Percentiles rank a stretch among this genome's conserved stretches.
phyloP scores from a whole-genome alignment of 2,329 filamentous ascomycete species.

The Dothistroma septosporum region DNA sequence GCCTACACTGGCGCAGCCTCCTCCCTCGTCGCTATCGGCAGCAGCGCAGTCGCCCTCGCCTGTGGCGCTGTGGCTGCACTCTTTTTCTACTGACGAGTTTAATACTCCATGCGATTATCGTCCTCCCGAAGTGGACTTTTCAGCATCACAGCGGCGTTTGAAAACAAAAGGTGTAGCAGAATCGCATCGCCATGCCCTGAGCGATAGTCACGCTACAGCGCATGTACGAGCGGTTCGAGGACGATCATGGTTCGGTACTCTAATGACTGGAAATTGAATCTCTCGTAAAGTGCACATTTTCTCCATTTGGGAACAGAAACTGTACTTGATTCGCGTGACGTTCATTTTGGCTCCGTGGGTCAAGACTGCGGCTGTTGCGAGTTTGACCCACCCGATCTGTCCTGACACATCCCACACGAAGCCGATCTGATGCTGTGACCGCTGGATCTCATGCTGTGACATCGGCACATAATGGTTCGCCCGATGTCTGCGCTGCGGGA shows the following conservation, averaged over 20 bases:
- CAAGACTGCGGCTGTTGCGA: neutral
- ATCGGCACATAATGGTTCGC: neutral
- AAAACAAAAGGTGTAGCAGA: neutral
- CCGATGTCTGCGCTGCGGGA: neutral
- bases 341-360: neutral
- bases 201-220: neutral
- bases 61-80: constrained; percentile 42
- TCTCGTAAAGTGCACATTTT: neutral
- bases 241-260: neutral
- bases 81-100: constrained; percentile 18
- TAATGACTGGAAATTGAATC: neutral
- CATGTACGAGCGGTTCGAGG: neutral
- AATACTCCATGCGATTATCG: neutral
- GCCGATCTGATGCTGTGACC: neutral
- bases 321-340: neutral
- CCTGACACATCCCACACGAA: neutral
- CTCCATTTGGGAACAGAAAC: neutral
- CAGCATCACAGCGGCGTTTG: neutral
- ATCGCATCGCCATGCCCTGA: neutral
- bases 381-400: neutral
- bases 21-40: constrained; percentile 13
- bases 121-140: neutral
- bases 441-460: neutral
- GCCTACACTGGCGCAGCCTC: constrained; percentile 17
- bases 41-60: constrained; percentile 41